Base-by-base conservation (phyloP, 169 alveolate genomes). In the Theileria parva region DNA sequence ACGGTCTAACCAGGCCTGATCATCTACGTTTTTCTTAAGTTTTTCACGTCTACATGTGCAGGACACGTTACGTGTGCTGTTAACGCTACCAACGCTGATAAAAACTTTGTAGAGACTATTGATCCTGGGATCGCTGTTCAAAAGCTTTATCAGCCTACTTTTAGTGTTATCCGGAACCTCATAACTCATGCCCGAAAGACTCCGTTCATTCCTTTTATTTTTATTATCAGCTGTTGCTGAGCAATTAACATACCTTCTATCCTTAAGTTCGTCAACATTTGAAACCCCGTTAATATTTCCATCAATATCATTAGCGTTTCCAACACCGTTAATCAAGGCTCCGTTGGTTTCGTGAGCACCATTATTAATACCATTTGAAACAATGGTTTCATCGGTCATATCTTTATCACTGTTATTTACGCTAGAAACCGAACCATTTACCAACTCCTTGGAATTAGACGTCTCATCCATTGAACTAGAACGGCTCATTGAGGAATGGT, bases 1-100 rank as follows among this genome's bases (percentile, higher is more conserved):
- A 39, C 78, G 72, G 80, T 85, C 91, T 67, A 85, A 28, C 91
- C 91, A 85, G 13, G 91, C 91, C 75, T 85, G 91, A 6, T 77
- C 83, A 73, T 85, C 91, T 11, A 85, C 57, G 63, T 76, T 68
- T 64, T 77, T 85, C 55, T 77, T 78, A 32, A 77, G 44, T 74
- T 85, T 85, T 74, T 85, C 87, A 28, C 27, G 77, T 77, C 79
- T 70, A 64, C 91, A 85, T 32, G 59, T 68, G 66, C 91, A 85
- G 21, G 86, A 37, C 27, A 85, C 91, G 85, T 76, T 65, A 11
- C 91, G 53, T 34, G 79, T 79, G 59, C 86, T 68, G 25, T 27
- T 17, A 37, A 73, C 86, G 19, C 78, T 19, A 6, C 89, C 89
- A n/a, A 83, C 89, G 2, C 79, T 53, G 32, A 48, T 12, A 37